Evolutionary conservation across 306 rosid genomes (phyloP).

Genomic region (Cicer yamashitae): DNA sequence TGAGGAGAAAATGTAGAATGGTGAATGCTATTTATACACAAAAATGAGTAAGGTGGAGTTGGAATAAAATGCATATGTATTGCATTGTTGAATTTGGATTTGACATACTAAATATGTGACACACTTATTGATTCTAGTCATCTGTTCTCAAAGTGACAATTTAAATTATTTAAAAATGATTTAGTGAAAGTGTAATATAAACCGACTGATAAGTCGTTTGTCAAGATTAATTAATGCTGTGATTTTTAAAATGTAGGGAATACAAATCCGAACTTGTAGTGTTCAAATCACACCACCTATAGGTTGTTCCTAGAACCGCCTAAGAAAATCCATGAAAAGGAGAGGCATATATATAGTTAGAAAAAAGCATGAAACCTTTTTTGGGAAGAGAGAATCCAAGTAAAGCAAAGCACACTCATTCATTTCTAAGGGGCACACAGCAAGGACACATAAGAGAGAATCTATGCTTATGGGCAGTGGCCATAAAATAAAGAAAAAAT

Average conservation of each 20-base stretch:
- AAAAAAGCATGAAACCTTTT: slow-evolving; percentile 82
- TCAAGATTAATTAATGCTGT: too few relatives aligned
- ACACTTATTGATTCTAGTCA: too few relatives aligned
- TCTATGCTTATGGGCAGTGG: slow-evolving; percentile 84
- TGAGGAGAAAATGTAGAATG: slow-evolving; percentile 67
- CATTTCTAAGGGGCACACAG: slow-evolving; percentile 49
- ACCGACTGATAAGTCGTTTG: too few relatives aligned
- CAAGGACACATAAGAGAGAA: slow-evolving; percentile 60
- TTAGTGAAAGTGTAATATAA: too few relatives aligned
- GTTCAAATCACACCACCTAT: slow-evolving; percentile 65
- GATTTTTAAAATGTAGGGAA: too few relatives aligned
- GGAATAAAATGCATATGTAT: slow-evolving; percentile 64
- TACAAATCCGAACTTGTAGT: background rate
- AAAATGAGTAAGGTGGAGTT: slow-evolving; percentile 54
- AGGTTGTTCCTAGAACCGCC: slow-evolving; percentile 61
- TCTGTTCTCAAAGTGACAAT: too few relatives aligned
- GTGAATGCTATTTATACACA: slow-evolving; percentile 63
- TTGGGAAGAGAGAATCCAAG: slow-evolving; percentile 73
- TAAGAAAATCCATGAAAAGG: slow-evolving; percentile 76
- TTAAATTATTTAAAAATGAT: too few relatives aligned
- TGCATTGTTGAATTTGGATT: background rate
- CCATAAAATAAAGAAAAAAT: slow-evolving; percentile 75
- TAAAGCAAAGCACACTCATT: slow-evolving; percentile 81
- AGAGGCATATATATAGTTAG: slow-evolving; percentile 52
- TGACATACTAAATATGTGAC: too few relatives aligned